Conservation (phyloP, 352 stramenopile species). For the Nothophytophthora sp. region DNA sequence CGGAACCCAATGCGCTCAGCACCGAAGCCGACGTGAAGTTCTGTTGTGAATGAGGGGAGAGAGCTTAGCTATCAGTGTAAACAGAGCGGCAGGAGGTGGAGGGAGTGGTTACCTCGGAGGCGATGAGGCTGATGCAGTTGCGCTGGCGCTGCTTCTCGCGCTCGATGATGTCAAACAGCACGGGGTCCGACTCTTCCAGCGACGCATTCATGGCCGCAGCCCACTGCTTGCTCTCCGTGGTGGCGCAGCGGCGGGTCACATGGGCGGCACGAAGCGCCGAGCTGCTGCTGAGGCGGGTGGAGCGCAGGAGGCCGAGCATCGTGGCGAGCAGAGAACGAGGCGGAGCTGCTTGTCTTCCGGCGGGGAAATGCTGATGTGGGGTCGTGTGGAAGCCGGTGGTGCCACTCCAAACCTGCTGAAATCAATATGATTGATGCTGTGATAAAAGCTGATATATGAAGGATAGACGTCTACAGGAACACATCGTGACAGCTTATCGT, state of each 20-base stretch:
- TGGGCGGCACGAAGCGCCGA: slow-evolving; percentile 17
- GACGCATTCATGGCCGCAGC: slow-evolving; percentile 86
- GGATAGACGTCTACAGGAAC: too few relatives aligned
- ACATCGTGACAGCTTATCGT: too few relatives aligned
- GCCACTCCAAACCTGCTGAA: too few relatives aligned
- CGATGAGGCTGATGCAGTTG: slow-evolving; percentile 98
- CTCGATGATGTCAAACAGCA: slow-evolving; percentile 96
- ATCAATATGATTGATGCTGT: too few relatives aligned
- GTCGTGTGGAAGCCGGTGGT: too few relatives aligned
- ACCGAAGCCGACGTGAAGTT: slow-evolving; percentile 99
- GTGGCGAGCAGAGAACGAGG: slow-evolving; percentile 6
- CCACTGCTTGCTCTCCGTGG: slow-evolving; percentile 66
- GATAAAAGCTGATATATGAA: too few relatives aligned
- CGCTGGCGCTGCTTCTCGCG: slow-evolving; percentile 98
- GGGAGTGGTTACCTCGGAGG: too few relatives aligned
- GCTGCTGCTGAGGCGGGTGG: too few relatives aligned
- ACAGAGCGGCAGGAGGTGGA: too few relatives aligned
- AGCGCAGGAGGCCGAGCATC: slow-evolving; percentile 29
- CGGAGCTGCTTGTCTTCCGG: slow-evolving; percentile 14
- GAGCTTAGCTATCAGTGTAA: too few relatives aligned
- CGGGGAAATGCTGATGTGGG: too few relatives aligned
- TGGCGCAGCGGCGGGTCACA: slow-evolving; percentile 42
- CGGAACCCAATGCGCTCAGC: slow-evolving; percentile 97
- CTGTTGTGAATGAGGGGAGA: too few relatives aligned
- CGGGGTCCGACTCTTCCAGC: slow-evolving; percentile 91